Conservation (phyloP, 2,329 filamentous ascomycete species). For the Cladosporium velox region DNA sequence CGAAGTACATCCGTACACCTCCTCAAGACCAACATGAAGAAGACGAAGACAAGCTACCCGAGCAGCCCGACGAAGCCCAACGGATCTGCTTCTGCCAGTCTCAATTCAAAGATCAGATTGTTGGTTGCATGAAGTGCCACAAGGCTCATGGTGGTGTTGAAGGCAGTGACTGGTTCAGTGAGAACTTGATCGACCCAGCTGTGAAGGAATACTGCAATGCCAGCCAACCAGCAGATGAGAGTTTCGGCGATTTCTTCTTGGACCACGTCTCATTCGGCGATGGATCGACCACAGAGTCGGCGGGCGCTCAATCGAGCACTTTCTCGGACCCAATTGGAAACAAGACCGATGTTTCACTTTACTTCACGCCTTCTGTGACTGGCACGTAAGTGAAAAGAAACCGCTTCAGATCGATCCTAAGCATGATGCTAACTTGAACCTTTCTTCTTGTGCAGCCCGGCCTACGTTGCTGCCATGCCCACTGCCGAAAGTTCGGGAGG, state of each 20-base stretch:
- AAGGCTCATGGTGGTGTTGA: constrained; percentile 27
- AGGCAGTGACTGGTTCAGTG: constrained; percentile 4
- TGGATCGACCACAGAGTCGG: neutral
- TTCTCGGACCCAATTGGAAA: constrained; percentile 34
- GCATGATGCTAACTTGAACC: neutral
- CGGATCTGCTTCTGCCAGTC: constrained; percentile 33
- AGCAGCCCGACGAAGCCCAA: constrained; percentile 27
- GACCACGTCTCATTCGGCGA: neutral
- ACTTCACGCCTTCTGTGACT: constrained; percentile 33
- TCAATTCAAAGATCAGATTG: constrained; percentile 28
- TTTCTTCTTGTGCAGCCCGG: neutral
- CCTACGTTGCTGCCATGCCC: constrained; percentile 3
- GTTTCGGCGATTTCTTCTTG: constrained; percentile 19
- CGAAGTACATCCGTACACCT: neutral
- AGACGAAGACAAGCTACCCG: neutral
- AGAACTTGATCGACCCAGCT: constrained; percentile 20
- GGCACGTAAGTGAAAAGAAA: constrained; percentile 21
- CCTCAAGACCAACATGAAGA: neutral
- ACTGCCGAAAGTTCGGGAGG: constrained; percentile 25
- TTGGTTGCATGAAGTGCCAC: constrained; percentile 31
- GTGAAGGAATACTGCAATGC: constrained; percentile 33
- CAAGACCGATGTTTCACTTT: constrained; percentile 33
- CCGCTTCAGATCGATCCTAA: neutral
- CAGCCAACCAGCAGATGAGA: constrained; percentile 28
- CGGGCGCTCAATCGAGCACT: constrained; percentile 11